Percentiles rank a stretch among this genome's conserved stretches.
Evolutionary conservation across 768 basidiomycete species (phyloP).

Genomic region (Megacollybia marginata): DNA sequence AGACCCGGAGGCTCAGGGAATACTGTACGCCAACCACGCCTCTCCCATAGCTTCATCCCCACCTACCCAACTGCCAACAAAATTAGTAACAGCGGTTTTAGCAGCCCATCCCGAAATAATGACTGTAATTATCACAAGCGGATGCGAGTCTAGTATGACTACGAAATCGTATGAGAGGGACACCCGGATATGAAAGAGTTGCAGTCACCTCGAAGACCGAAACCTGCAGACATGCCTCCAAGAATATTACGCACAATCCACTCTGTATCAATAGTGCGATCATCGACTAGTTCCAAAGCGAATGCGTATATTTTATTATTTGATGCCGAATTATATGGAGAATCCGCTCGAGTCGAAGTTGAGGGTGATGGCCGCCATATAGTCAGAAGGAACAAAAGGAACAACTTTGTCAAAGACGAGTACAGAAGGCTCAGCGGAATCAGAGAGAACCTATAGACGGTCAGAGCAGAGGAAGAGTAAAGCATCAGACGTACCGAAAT

Average conservation of each 20-base stretch:
- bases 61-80: slow-evolving; percentile 66
- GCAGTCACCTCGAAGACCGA: slow-evolving; percentile 66
- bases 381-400: slow-evolving; percentile 74
- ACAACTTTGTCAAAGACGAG: slow-evolving; percentile 78
- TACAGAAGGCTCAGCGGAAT: slow-evolving; percentile 77
- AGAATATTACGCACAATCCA: slow-evolving; percentile 81
- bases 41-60: slow-evolving; percentile 49
- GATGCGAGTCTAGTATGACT: slow-evolving; percentile 78
- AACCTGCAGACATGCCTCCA: slow-evolving; percentile 83
- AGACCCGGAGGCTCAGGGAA: slow-evolving; percentile 37
- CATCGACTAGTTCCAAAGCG: slow-evolving; percentile 56
- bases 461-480: not conserved
- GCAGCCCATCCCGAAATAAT: slow-evolving; percentile 67
- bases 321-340: slow-evolving; percentile 11
- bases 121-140: slow-evolving; percentile 65
- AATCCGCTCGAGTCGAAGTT: slow-evolving; percentile 13
- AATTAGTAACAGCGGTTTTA: slow-evolving; percentile 55
- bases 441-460: slow-evolving; percentile 48
- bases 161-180: slow-evolving; percentile 1
- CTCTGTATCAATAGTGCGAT: slow-evolving; percentile 69
- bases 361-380: slow-evolving; percentile 58
- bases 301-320: slow-evolving; percentile 16
- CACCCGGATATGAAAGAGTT: not conserved
- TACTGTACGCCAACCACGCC: slow-evolving; percentile 78
- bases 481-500: slow-evolving; percentile 40